These are phyloP conservation scores for Epichloe bromicola DNA, from an alignment of 2,329 filamentous ascomycete genomes.

Conservation along the genomic window DNA sequence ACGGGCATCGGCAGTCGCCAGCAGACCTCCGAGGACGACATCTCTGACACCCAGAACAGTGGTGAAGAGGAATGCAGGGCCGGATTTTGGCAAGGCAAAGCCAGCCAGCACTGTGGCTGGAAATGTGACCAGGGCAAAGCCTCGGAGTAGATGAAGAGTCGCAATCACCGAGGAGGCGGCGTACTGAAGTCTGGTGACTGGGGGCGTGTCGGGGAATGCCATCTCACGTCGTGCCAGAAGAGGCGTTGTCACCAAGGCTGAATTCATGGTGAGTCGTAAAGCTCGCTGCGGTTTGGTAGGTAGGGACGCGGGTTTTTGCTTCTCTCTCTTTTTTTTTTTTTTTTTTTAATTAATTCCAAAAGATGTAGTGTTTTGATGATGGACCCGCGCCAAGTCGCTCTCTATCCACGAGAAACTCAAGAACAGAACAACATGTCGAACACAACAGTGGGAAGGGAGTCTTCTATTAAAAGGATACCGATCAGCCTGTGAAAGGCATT, in stretches of 20 bases:
- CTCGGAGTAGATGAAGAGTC: conserved; percentile 16
- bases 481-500: no score
- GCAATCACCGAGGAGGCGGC: conserved; percentile 13
- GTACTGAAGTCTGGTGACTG: conserved; percentile 11
- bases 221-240: conserved; percentile 3
- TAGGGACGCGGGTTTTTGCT: no score
- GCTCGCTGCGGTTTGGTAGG: background rate
- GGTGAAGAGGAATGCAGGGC: conserved; percentile 17
- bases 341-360: background rate
- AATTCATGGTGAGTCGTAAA: background rate
- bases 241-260: conserved; percentile 4
- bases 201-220: background rate
- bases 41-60: conserved; percentile 20
- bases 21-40: conserved; percentile 16
- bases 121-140: conserved; percentile 15
- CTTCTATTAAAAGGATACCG: no score
- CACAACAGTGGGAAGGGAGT: no score
- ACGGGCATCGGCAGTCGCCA: conserved; percentile 14
- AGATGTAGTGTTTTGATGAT: no score
- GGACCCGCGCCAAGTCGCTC: no score
- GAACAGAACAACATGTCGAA: no score
- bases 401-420: no score
- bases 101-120: conserved; percentile 17
- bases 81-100: conserved; percentile 16
- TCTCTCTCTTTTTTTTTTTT: no score